phyloP scores from a whole-genome alignment of 169 alveolate genomes.

The Cryptosporidium tyzzeri region DNA sequence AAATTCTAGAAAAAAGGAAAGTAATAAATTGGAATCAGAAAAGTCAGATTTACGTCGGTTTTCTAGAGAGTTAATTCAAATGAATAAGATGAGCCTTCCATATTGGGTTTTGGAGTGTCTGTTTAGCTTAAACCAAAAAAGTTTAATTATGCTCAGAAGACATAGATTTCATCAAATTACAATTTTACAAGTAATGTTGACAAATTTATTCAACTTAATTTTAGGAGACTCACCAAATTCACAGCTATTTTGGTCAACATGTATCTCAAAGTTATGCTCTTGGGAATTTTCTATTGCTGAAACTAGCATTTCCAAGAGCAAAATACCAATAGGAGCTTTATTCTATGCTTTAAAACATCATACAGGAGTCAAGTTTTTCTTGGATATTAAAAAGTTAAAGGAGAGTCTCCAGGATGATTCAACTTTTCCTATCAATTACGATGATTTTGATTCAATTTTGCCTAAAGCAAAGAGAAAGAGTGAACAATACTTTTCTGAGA shows the following conservation, averaged over 20 bases:
- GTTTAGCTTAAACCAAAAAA: slow-evolving; percentile 42
- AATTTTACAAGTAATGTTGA: slow-evolving; percentile 51
- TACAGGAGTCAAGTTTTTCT: slow-evolving; percentile 52
- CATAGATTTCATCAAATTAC: slow-evolving; percentile 64
- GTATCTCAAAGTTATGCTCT: slow-evolving; percentile 62
- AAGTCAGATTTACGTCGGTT: not conserved
- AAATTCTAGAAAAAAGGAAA: not conserved
- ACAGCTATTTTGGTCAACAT: slow-evolving; percentile 66
- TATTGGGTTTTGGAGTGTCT: slow-evolving; percentile 63
- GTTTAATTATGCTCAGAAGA: slow-evolving; percentile 25
- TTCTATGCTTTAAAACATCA: slow-evolving; percentile 34
- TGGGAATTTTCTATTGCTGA: slow-evolving; percentile 53
- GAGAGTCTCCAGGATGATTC: slow-evolving; percentile 41
- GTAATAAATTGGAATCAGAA: not conserved
- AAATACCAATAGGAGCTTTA: slow-evolving; percentile 69
- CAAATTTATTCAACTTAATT: slow-evolving; percentile 54
- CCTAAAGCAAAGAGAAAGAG: slow-evolving; percentile 50
- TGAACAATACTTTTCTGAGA: slow-evolving; percentile 61
- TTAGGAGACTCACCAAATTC: slow-evolving; percentile 73
- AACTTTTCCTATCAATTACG: slow-evolving; percentile 54
- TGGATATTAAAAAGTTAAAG: slow-evolving; percentile 45
- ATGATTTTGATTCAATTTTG: slow-evolving; percentile 38
- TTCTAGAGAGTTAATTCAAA: slow-evolving; percentile 10
- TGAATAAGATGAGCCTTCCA: slow-evolving; percentile 38
- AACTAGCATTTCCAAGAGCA: slow-evolving; percentile 51